Base-by-base conservation (phyloP, 257 asterid genomes). In the Penstemon newberryi region DNA sequence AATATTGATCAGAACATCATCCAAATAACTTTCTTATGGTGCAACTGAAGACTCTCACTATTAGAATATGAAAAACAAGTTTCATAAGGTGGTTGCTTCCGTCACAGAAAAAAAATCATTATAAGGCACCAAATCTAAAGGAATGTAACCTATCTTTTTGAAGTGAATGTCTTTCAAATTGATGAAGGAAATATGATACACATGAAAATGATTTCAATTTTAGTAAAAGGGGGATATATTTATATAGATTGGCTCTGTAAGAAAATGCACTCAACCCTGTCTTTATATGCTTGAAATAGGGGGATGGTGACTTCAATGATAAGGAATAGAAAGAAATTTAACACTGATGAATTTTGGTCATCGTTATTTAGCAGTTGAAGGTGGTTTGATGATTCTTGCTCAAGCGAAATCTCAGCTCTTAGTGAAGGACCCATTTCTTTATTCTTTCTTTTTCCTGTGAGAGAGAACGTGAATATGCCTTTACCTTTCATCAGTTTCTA, bases 401-500 rank as follows among this genome's bases (percentile, higher is more conserved):
- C 43, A 37, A 18, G 74, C 44, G 67, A 49, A 41, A 63, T 64
- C 18, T 53, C 55, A 38, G 52, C 18, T 19, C 37, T 56, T 71
- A 56, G 38, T 37, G 66, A 56, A 41, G 46, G 42, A 50, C 19
- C 56, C 19, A 53, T 9, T 25, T 56, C n/a, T 69, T 63, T 37
- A 13, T 41, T 69, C 41, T 39, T 59, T 65, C 40, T 33, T 65
- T 66, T 65, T 37, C 45, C 13, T 19, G 63, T 46, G 67, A 57
- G 62, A 55, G 45, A 53, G n/a, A 13, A 73, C 47, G 38, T 40
- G 71, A 65, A 64, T 25, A 58, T 69, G 58, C 69, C 57, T 64
- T 7, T 43, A 1, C 0, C 55, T 70, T 46, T 67, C 25, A 5
- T 37, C 18, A 55, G 43, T 53, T 45, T 60, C 52, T 52, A 11